phyloP scores from a whole-genome alignment of 2,329 filamentous ascomycete genomes.

The Thielaviopsis musarum region DNA sequence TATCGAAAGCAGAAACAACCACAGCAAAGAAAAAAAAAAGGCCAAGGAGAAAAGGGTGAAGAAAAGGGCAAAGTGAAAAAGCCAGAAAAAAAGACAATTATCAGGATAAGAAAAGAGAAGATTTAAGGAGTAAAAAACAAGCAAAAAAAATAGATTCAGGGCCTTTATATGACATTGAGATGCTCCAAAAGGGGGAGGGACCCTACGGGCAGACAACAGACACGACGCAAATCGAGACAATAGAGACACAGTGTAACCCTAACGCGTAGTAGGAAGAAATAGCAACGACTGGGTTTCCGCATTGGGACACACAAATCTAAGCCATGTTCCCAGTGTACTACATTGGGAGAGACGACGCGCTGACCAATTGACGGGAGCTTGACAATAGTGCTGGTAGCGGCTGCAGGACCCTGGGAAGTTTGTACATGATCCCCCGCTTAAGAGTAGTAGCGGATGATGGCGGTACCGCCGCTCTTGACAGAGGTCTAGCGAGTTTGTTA shows the following conservation, averaged over 20 bases:
- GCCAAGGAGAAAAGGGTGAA: neutral
- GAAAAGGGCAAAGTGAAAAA: neutral
- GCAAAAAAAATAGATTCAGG: constrained; percentile 5
- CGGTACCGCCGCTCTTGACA: constrained; percentile 24
- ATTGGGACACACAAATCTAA: neutral
- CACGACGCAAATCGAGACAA: neutral
- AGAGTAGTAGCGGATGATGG: constrained; percentile 27
- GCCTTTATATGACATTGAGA: neutral
- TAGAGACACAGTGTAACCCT: neutral
- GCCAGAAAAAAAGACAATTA: neutral
- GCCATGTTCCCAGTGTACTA: neutral
- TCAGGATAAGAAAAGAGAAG: neutral
- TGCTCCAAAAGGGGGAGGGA: neutral
- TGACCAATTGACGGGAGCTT: neutral
- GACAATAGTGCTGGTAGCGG: too few relatives aligned
- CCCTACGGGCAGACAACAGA: neutral
- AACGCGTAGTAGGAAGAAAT: neutral
- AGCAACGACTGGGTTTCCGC: neutral
- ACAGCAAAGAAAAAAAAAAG: constrained; percentile 1
- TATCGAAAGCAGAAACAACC: constrained; percentile 9
- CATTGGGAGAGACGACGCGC: neutral
- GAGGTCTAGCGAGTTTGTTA: constrained; percentile 23
- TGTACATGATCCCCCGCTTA: neutral
- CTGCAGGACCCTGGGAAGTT: too few relatives aligned
- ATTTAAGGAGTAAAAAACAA: neutral